These are phyloP conservation scores for Microthlaspi erraticum DNA, from an alignment of 345 rosid genomes.

Conservation along the genomic window DNA sequence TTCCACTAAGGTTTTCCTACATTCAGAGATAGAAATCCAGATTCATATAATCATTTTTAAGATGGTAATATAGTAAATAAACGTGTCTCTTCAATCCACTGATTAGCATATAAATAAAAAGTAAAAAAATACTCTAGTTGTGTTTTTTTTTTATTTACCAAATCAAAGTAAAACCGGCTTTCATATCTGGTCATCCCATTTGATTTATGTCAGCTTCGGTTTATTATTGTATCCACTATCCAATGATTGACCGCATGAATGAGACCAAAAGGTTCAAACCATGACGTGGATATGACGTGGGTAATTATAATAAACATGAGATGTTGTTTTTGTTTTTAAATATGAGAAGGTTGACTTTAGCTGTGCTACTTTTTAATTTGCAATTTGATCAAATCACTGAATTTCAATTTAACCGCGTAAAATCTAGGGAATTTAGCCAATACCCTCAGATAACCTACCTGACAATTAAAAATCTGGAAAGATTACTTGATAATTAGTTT, in stretches of 20 bases:
- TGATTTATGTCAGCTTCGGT: not conserved
- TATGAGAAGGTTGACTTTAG: conserved; percentile 33
- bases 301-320: not conserved
- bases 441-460: too few species aligned
- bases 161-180: conserved; percentile 4
- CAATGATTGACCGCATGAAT: conserved; percentile 27
- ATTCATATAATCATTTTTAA: conserved; percentile 1
- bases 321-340: too few species aligned
- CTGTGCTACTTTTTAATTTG: not conserved
- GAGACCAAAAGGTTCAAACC: conserved; percentile 11
- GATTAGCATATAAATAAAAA: too few species aligned
- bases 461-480: too few species aligned
- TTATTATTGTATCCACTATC: not conserved
- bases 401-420: conserved; percentile 16
- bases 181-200: not conserved
- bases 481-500: too few species aligned
- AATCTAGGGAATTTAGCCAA: too few species aligned
- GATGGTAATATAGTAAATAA: not conserved
- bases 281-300: not conserved
- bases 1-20: conserved; percentile 29
- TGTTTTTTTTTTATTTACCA: too few species aligned
- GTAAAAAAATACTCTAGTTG: too few species aligned
- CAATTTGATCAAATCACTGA: conserved; percentile 3
- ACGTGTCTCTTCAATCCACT: too few species aligned
- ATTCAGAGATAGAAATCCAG: conserved; percentile 1